phyloP scores from a whole-genome alignment of 2,329 filamentous ascomycete species.

The Scedosporium boydii region DNA sequence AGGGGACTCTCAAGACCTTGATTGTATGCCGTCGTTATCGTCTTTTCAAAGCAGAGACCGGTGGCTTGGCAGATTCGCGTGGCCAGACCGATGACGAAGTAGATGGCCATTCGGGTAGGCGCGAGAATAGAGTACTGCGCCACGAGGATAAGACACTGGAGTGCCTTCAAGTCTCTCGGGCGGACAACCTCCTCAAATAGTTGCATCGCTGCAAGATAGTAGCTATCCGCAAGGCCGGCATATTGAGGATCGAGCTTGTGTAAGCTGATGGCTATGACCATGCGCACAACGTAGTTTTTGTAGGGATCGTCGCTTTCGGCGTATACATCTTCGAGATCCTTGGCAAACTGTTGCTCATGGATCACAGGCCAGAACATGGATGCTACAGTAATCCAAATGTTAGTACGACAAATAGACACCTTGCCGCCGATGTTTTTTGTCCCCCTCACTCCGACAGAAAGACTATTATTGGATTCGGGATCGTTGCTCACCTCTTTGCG shows the following conservation, averaged over 20 bases:
- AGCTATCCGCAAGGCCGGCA: conserved; percentile 89
- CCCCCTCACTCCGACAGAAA: too few species aligned
- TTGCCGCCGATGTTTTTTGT: neutral
- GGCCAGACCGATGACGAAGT: conserved; percentile 85
- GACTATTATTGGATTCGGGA: too few species aligned
- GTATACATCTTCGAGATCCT: conserved; percentile 74
- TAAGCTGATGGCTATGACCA: conserved; percentile 90
- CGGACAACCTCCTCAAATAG: conserved; percentile 74
- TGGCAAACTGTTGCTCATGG: conserved; percentile 70
- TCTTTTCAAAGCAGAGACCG: conserved; percentile 80
- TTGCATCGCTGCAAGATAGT: conserved; percentile 82
- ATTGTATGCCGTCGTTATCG: conserved; percentile 56
- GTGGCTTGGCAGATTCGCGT: conserved; percentile 83
- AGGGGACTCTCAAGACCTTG: conserved; percentile 57
- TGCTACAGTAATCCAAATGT: conserved; percentile 38
- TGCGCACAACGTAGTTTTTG: conserved; percentile 78
- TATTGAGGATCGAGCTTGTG: conserved; percentile 86
- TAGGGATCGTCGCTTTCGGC: conserved; percentile 64
- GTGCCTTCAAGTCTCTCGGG: conserved; percentile 79
- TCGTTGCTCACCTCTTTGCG: conserved; percentile 59
- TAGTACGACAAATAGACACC: neutral
- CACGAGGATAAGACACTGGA: conserved; percentile 83
- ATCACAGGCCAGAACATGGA: conserved; percentile 82
- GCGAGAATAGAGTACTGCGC: conserved; percentile 88
- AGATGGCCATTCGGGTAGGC: conserved; percentile 83